Evolutionary conservation across 2,329 filamentous ascomycete genomes (phyloP).

Genomic region (Albophoma yamanashiensis): DNA sequence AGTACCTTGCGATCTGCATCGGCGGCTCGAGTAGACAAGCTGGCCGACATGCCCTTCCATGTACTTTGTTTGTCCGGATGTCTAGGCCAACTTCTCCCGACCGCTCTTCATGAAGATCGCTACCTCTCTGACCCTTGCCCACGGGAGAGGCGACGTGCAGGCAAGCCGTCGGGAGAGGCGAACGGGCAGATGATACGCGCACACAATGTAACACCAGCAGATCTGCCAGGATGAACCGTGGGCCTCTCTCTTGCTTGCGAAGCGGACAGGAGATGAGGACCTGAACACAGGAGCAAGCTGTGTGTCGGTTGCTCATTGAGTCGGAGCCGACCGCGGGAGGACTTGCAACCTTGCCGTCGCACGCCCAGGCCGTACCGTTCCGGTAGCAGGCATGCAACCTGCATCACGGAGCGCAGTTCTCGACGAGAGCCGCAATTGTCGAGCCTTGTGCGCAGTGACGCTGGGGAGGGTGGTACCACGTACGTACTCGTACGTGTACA

Average conservation of each 20-base stretch:
- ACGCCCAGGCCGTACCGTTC: neutral
- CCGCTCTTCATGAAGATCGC: conserved; percentile 7
- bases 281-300: neutral
- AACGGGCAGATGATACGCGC: neutral
- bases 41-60: neutral
- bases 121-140: neutral
- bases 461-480: neutral
- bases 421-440: neutral
- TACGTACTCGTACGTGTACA: too few species aligned
- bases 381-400: neutral
- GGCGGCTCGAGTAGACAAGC: neutral
- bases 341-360: neutral
- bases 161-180: neutral
- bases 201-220: neutral
- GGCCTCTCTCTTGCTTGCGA: neutral
- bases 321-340: neutral
- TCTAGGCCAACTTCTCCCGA: neutral
- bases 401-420: neutral
- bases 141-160: conserved; percentile 2
- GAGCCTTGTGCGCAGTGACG: neutral
- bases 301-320: neutral
- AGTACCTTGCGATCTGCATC: conserved; percentile 4
- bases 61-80: neutral
- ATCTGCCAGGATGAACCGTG: neutral
- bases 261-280: neutral